Conservation (phyloP, 2,329 filamentous ascomycete genomes). For the Colletotrichum tropicale region DNA sequence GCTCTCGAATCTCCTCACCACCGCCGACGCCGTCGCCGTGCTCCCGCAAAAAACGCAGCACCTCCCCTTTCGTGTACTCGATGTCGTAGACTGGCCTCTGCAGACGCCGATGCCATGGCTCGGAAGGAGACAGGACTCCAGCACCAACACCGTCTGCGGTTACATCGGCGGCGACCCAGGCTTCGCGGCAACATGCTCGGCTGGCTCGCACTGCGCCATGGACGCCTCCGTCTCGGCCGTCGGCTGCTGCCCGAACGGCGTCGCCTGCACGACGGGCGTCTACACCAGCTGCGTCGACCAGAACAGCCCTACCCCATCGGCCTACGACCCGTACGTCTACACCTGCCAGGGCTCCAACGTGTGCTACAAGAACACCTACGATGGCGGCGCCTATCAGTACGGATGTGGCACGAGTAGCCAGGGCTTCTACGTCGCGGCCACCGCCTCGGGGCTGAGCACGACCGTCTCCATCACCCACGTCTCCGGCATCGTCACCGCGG, state of each 20-base stretch:
- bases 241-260: constrained; percentile 60
- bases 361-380: constrained; percentile 61
- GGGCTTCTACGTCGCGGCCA: constrained; percentile 52
- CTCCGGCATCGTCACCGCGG: constrained; percentile 43
- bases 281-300: constrained; percentile 62
- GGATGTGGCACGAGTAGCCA: constrained; percentile 58
- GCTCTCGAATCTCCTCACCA: constrained; percentile 34
- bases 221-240: constrained; percentile 54
- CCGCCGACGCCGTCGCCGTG: constrained; percentile 40
- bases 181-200: constrained; percentile 61
- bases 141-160: constrained; percentile 60
- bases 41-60: constrained; percentile 47
- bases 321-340: constrained; percentile 60
- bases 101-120: constrained; percentile 45
- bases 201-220: constrained; percentile 63
- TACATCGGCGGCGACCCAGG: constrained; percentile 57
- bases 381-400: constrained; percentile 60
- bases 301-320: constrained; percentile 53
- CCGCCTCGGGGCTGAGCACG: constrained; percentile 46
- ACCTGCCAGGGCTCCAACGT: constrained; percentile 56
- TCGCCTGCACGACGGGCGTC: constrained; percentile 57
- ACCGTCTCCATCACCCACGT: constrained; percentile 41
- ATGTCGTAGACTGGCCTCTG: constrained; percentile 44
- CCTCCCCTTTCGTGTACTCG: constrained; percentile 35
- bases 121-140: constrained; percentile 39